These are phyloP conservation scores for Dactylellina haptotyla DNA, from an alignment of 2,329 filamentous ascomycete species.

Conservation along the genomic window DNA sequence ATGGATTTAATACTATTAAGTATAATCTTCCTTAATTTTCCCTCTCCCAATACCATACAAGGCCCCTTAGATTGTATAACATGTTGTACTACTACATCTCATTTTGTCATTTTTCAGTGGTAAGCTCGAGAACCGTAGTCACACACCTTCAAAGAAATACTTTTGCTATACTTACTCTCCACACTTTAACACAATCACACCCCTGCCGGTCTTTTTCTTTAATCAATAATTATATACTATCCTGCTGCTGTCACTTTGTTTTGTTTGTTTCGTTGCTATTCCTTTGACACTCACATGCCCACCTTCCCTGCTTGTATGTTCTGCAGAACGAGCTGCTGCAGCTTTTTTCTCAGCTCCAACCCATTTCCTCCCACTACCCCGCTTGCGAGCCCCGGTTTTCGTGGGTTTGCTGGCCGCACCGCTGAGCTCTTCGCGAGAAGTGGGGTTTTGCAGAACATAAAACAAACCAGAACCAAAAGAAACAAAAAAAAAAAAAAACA, in stretches of 20 bases:
- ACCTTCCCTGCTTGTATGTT: constrained; percentile 27
- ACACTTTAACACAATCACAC: neutral
- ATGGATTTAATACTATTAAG: constrained; percentile 12
- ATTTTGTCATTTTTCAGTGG: neutral
- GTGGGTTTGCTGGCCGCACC: too few species aligned
- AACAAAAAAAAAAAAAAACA: neutral
- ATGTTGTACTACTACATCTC: neutral
- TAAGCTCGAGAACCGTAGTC: too few species aligned
- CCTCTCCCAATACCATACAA: neutral
- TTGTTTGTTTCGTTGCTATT: neutral
- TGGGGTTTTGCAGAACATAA: neutral
- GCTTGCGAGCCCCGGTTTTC: constrained; percentile 24
- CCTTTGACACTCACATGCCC: constrained; percentile 7
- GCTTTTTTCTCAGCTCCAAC: constrained; percentile 2
- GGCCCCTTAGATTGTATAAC: constrained; percentile 18
- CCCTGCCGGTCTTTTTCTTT: neutral
- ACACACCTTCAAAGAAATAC: neutral
- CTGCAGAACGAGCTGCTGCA: neutral
- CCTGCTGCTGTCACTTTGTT: neutral
- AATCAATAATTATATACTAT: constrained; percentile 4
- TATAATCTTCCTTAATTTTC: constrained; percentile 19
- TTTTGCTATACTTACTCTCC: constrained; percentile 15
- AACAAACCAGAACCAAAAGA: neutral
- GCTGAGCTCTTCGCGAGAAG: constrained; percentile 25
- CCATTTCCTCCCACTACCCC: constrained; percentile 20